Base-by-base conservation (phyloP, 768 basidiomycete genomes). In the Rhizopogon vesiculosus region DNA sequence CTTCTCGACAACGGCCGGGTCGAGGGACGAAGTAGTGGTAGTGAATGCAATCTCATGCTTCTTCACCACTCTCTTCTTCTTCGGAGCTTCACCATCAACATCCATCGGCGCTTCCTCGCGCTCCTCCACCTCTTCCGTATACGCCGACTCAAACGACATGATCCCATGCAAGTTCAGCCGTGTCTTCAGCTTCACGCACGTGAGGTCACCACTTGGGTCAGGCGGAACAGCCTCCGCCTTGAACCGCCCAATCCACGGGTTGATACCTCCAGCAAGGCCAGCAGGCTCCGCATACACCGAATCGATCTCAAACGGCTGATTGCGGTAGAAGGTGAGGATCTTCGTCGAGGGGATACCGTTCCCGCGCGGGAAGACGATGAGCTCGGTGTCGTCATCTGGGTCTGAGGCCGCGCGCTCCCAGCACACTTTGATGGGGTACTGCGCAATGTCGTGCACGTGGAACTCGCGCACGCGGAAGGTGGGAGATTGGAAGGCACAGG, bases 381-480 rank as follows among this genome's bases (percentile, higher is more conserved):
- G 82, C 70, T 96, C 92, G 31, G 88, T 92, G 72, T 97, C 93
- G 53, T 97, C 94, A 46, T 89, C 89, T 0, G 87, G 81, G 63
- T 93, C 93, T 7, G 81, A 74, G 50, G 84, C 80, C 50, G 83
- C 76, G 29, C 82, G 76, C 15, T 85, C 83, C 97, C 97, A 98
- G 46, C 84, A 82, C 55, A 96, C 86, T 72, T 89, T 94, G 82
- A 98, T 85, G 15, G 93, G 86, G 78, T 91, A 97, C 44, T 84
- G 78, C 54, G 86, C 81, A 73, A 91, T 85, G 71, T 99, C 97
- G 69, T 85, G 82, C 57, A 93, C 76, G 66, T 84, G 78, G 80
- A 99, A 99, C 59, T 98, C 95, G 61, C 94, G 89, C 35, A 98
- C 96, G 61, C 93, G 90, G 90, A 98, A 99, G 51, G 94, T 87